Base-by-base conservation (phyloP, 768 basidiomycete species). In the Rhizopogon vulgaris region DNA sequence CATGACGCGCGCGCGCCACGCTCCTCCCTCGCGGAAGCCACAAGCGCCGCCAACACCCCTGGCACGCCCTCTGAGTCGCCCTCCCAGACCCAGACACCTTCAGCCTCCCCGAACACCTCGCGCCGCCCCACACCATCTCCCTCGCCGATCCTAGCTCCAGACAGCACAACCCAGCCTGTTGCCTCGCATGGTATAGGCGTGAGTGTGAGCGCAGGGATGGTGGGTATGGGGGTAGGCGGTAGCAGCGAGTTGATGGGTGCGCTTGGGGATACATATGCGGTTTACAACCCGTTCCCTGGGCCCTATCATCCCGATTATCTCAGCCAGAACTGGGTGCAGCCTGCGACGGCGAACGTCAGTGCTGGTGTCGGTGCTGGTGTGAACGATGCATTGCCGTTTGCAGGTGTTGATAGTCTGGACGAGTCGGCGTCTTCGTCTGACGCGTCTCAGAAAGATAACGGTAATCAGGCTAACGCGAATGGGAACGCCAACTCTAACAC, bases 301-400 rank as follows among this genome's bases (percentile, higher is more conserved):
- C 85, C 86, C 3, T 88, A 86, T 58, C 83, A 87, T 56, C 84
- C 85, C 2, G 87, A 89, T 60, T 82, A 85, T 51, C 67, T 87
- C 11, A 69, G 74, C 39, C 82, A 84, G 60, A 59, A 79, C 45
- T 80, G 69, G 60, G 65, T 69, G 38, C 56, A 70, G 37, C 66
- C 75, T 0, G 22, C 28, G 12, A 34, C 34, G 32, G 8, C 32
- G 32, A 34, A 8, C 28, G 5, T 3, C 22, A 22, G 5, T 28
- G 28, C 30, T 14, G 43, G 45, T 3, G 30, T 32, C 11, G 7
- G 11, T 4, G 17, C 12, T 30, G 18, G 18, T 14, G 65, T 73
- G 1, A 57, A 68, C 11, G 80, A 84, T 56, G 72, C 81, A 0
- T 71, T 85, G 6, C 79, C 80, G 0, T 84, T 79, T 58, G 67